Percentiles rank a stretch among this genome's conserved stretches.
Conservation (phyloP, 768 basidiomycete species). For the Leccinum aurantiacum region DNA sequence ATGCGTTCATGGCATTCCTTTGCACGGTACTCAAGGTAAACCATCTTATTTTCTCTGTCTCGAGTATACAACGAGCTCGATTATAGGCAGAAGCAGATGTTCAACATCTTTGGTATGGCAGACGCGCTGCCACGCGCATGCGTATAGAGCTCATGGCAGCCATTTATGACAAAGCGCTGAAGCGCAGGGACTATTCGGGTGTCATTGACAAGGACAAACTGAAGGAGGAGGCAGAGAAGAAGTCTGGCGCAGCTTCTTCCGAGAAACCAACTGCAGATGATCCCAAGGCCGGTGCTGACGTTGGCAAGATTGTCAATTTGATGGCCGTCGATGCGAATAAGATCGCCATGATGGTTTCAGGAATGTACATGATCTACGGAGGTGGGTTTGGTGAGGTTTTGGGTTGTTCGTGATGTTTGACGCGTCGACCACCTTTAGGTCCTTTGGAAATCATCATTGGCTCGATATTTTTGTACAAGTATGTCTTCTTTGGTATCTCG, state of each 20-base stretch:
- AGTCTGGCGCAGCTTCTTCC: slow-evolving; percentile 13
- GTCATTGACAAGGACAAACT: slow-evolving; percentile 54
- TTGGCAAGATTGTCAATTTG: slow-evolving; percentile 87
- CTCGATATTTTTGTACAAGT: slow-evolving; percentile 75
- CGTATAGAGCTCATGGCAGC: slow-evolving; percentile 79
- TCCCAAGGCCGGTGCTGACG: slow-evolving; percentile 75
- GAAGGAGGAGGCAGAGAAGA: slow-evolving; percentile 25
- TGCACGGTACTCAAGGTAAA: slow-evolving; percentile 41
- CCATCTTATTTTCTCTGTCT: neutral
- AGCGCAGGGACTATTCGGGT: slow-evolving; percentile 81
- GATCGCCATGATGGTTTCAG: slow-evolving; percentile 54
- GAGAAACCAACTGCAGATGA: slow-evolving; percentile 40
- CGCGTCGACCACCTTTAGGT: slow-evolving; percentile 34
- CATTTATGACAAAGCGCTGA: slow-evolving; percentile 87
- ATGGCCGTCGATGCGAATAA: slow-evolving; percentile 80
- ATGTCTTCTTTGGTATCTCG: slow-evolving; percentile 2
- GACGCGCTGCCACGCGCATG: slow-evolving; percentile 72
- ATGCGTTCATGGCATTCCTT: slow-evolving; percentile 72
- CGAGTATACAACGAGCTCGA: neutral
- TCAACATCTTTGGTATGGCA: slow-evolving; percentile 77
- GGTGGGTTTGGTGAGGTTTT: slow-evolving; percentile 34
- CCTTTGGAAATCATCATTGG: slow-evolving; percentile 81
- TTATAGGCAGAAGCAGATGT: slow-evolving; percentile 60
- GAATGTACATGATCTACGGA: slow-evolving; percentile 66
- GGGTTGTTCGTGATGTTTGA: neutral